These are phyloP conservation scores for Sporothrix globosa DNA, from an alignment of 2,329 filamentous ascomycete species.

Conservation along the genomic window DNA sequence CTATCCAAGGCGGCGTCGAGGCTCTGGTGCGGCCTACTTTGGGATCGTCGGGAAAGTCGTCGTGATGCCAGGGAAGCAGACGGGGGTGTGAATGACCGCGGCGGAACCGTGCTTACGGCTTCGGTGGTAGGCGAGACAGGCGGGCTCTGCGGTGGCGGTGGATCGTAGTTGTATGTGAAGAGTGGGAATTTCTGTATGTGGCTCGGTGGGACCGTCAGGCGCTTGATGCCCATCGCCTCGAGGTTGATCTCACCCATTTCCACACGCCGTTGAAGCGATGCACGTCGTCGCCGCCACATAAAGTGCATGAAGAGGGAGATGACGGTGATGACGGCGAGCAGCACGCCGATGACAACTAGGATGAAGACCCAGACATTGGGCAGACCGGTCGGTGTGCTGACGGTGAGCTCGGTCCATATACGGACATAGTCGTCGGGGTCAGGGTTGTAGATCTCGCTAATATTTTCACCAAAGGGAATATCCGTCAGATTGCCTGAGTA, in stretches of 20 bases:
- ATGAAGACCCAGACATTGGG: constrained; percentile 83
- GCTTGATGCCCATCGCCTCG: constrained; percentile 82
- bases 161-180: constrained; percentile 71
- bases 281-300: constrained; percentile 72
- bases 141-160: constrained; percentile 35
- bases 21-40: constrained; percentile 17
- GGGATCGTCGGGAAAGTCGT: constrained; percentile 3
- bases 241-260: constrained; percentile 80
- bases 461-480: constrained; percentile 61
- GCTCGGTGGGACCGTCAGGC: constrained; percentile 72
- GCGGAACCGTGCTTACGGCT: not conserved
- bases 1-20: constrained; percentile 6
- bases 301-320: constrained; percentile 76
- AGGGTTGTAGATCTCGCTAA: constrained; percentile 58
- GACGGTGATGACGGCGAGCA: constrained; percentile 67
- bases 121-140: constrained; percentile 17
- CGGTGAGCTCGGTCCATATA: constrained; percentile 59
- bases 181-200: constrained; percentile 75
- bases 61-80: not conserved
- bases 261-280: constrained; percentile 69
- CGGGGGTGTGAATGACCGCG: not conserved
- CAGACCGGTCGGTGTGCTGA: constrained; percentile 55
- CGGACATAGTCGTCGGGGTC: constrained; percentile 63
- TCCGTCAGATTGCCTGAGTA: constrained; percentile 77
- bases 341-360: constrained; percentile 69